These are phyloP conservation scores for Metroxylon sagu DNA, from an alignment of 176 grass and related monocot genomes.

Conservation along the genomic window DNA sequence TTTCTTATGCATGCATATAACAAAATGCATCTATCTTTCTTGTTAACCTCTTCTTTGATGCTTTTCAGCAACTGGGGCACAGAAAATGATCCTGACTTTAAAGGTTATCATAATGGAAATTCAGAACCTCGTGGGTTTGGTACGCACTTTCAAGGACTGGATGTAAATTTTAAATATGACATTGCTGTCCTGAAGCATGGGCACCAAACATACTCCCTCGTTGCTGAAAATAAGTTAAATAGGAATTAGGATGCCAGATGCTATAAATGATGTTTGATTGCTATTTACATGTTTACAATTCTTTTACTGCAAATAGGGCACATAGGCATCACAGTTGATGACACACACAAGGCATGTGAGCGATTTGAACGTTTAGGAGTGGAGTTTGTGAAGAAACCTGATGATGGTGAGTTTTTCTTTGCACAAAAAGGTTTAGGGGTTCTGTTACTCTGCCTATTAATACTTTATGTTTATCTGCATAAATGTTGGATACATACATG, in stretches of 20 bases:
- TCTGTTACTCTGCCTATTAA: no score
- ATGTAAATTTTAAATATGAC: neutral
- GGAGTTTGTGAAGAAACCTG: no score
- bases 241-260: neutral
- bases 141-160: slow-evolving; percentile 18
- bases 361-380: no score
- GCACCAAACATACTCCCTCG: neutral
- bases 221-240: slow-evolving; percentile 5
- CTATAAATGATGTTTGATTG: neutral
- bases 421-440: no score
- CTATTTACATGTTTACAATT: neutral
- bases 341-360: no score
- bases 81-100: slow-evolving; percentile 91
- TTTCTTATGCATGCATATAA: no score
- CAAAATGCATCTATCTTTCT: neutral
- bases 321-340: slow-evolving; percentile 32
- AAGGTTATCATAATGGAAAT: slow-evolving; percentile 94
- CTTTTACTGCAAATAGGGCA: slow-evolving; percentile 35
- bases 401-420: no score
- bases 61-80: slow-evolving; percentile 85
- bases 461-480: no score
- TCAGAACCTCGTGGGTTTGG: slow-evolving; percentile 97
- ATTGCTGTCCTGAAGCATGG: no score
- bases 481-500: no score
- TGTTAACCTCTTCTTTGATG: neutral